phyloP scores from a whole-genome alignment of 768 basidiomycete species.

The Lentinula detonsa region DNA sequence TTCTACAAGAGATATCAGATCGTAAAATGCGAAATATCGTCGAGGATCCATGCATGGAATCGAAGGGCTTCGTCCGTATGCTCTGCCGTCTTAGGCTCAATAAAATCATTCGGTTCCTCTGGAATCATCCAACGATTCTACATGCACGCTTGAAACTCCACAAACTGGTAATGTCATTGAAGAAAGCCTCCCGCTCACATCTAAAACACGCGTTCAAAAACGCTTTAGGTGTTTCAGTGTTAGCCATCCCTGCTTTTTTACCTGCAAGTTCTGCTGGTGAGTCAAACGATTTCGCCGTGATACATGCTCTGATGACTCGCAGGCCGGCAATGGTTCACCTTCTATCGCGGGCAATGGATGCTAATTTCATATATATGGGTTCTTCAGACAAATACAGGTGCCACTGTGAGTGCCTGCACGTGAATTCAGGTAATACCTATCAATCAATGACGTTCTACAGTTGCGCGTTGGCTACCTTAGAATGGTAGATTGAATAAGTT shows the following conservation, averaged over 20 bases:
- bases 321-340: conserved; percentile 33
- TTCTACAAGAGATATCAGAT: conserved; percentile 26
- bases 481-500: conserved; percentile 24
- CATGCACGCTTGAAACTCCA: conserved; percentile 27
- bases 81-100: conserved; percentile 8
- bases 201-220: conserved; percentile 41
- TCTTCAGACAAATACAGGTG: conserved; percentile 45
- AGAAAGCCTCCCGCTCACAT: conserved; percentile 18
- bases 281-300: not conserved
- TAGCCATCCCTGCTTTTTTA: conserved; percentile 38
- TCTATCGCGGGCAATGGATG: conserved; percentile 42
- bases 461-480: conserved; percentile 41
- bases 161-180: conserved; percentile 26
- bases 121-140: conserved; percentile 21
- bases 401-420: conserved; percentile 23
- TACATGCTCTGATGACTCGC: not conserved
- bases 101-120: conserved; percentile 11
- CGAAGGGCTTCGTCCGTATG: conserved; percentile 5
- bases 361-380: conserved; percentile 46
- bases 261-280: conserved; percentile 26
- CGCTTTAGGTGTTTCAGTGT: conserved; percentile 33
- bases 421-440: not conserved
- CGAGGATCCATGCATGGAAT: not conserved
- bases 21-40: conserved; percentile 1
- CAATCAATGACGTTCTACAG: conserved; percentile 4